A percentile compares a stretch with the other conserved stretches of the same genome.
phyloP scores from a whole-genome alignment of 495 filamentous ascomycete genomes.

The Neurospora africana region DNA sequence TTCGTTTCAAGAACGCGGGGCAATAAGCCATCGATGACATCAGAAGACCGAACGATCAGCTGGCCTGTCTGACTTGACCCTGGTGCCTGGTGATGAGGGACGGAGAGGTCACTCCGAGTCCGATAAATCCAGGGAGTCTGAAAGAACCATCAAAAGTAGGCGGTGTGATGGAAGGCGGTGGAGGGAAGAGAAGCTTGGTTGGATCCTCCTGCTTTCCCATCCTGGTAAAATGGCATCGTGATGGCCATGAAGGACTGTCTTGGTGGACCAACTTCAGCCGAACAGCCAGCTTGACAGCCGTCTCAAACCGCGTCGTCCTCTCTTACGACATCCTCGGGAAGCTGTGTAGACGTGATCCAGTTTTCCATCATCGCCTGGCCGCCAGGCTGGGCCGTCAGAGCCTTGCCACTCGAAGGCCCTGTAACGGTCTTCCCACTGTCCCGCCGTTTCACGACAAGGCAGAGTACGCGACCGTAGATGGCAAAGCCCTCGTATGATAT shows the following conservation, averaged over 20 bases:
- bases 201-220: neutral
- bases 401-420: conserved; percentile 19
- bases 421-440: conserved; percentile 18
- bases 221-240: neutral
- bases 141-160: neutral
- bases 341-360: conserved; percentile 72
- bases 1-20: neutral
- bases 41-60: neutral
- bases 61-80: neutral
- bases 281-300: neutral
- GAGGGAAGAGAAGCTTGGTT: neutral
- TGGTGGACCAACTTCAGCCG: neutral
- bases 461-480: conserved; percentile 86
- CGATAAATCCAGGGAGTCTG: neutral
- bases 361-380: conserved; percentile 85
- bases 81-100: neutral
- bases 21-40: neutral
- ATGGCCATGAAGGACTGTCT: neutral
- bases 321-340: conserved; percentile 31
- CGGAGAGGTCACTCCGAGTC: neutral
- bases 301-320: conserved; percentile 15
- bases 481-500: conserved; percentile 91
- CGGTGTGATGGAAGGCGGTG: neutral
- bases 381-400: conserved; percentile 23
- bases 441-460: conserved; percentile 67